These are phyloP conservation scores for Aspergillus haitiensis DNA, from an alignment of 495 filamentous ascomycete species.

Conservation along the genomic window DNA sequence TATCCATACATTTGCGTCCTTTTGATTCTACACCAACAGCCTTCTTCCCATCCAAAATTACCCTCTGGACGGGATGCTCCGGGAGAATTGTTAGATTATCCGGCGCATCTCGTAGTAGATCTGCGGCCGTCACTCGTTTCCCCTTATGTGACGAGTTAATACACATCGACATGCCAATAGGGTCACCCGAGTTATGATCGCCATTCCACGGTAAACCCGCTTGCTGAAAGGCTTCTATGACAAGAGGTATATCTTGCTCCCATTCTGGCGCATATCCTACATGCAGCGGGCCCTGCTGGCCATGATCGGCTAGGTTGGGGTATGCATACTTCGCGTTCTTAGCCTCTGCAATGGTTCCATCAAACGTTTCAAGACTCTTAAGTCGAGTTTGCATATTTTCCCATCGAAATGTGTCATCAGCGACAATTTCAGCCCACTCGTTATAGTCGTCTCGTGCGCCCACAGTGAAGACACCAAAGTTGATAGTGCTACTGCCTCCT, in stretches of 20 bases:
- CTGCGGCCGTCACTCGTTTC: conserved; percentile 50
- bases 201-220: conserved; percentile 48
- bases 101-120: conserved; percentile 45
- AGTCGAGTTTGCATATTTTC: conserved; percentile 46
- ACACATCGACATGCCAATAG: conserved; percentile 53
- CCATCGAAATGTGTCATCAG: conserved; percentile 53
- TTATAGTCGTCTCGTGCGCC: conserved; percentile 63
- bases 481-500: conserved; percentile 63
- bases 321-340: conserved; percentile 39
- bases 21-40: conserved; percentile 51
- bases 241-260: conserved; percentile 49
- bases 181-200: conserved; percentile 62
- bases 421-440: conserved; percentile 46
- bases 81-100: conserved; percentile 55
- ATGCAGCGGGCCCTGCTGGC: conserved; percentile 46
- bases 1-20: conserved; percentile 34
- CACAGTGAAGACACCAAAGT: conserved; percentile 60
- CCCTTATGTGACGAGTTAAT: conserved; percentile 53
- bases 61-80: conserved; percentile 46
- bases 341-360: conserved; percentile 36
- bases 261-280: conserved; percentile 49
- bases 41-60: conserved; percentile 54
- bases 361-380: conserved; percentile 56
- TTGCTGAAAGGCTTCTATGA: conserved; percentile 46
- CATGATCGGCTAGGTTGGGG: conserved; percentile 45